Conservation (phyloP, 108 stramenopile species). For the Parmales sp. region DNA sequence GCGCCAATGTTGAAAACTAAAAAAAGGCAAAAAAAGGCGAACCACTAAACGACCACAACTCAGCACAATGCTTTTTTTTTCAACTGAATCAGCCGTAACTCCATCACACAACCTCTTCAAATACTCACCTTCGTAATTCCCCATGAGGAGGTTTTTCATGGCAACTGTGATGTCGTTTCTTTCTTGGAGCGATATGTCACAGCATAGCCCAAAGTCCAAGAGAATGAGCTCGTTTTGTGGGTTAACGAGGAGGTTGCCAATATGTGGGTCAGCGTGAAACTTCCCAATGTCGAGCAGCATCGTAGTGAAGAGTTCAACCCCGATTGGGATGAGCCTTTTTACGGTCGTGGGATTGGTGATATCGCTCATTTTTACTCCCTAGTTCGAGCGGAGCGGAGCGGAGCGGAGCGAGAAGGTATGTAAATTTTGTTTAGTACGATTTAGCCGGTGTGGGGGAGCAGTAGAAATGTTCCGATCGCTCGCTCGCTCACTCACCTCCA, state of each 20-base stretch:
- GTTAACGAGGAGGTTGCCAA: conserved; percentile 22
- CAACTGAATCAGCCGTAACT: too few species aligned
- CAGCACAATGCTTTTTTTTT: too few species aligned
- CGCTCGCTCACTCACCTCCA: conserved; percentile 61
- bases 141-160: conserved; percentile 61
- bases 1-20: too few species aligned
- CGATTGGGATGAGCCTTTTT: conserved; percentile 60
- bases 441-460: too few species aligned
- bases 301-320: conserved; percentile 69
- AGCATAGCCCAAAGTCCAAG: conserved; percentile 76
- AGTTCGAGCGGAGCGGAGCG: background rate
- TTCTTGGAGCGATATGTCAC: conserved; percentile 44
- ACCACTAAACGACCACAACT: too few species aligned
- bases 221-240: conserved; percentile 52
- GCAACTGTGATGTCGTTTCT: conserved; percentile 66
- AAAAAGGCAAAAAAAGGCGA: too few species aligned
- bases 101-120: too few species aligned
- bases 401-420: too few species aligned
- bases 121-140: conserved; percentile 76
- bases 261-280: conserved; percentile 64
- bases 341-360: conserved; percentile 14
- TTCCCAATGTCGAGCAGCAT: conserved; percentile 71
- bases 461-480: conserved; percentile 37
- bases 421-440: too few species aligned
- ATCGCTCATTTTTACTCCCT: background rate